Evolutionary conservation across 1,139 yeast genomes (phyloP), one percentile per base, ranked within the genome.

Genomic region (Diutina scorzettiae): DNA sequence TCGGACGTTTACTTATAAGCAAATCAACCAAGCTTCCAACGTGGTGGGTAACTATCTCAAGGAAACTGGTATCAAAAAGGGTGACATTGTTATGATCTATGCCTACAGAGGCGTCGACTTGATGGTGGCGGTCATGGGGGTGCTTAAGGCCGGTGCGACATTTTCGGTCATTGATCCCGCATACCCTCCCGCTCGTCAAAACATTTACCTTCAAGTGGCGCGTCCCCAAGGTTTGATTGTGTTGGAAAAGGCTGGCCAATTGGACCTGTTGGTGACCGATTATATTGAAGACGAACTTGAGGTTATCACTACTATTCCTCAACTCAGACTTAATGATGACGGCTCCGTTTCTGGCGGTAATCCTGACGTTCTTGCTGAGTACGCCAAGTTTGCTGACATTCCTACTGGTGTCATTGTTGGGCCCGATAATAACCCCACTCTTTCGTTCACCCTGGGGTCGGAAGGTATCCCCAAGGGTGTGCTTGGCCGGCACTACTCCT

Each of bases 391-490:
- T 49, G 72, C 69, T 50, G 68, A 71, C 42, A 59, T 69, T 34
- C 73, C 84, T 44, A 79, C 96, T 2, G 96, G 95, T 20, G 91
- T 91, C n/a, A 65, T 80, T 41, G 97, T 91, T 32, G 98, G 98
- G 1, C 99, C 99, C 3, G 99, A 91, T 59, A 82, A 93, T 28
- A 89, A 87, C 57, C 99, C 99, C 40, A 91, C 99, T 2, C 70
- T 91, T 42, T 84, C 96, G 0, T 91, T 91, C 65, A 91, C 99
- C n/a, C 84, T 95, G 19, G 99, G 99, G 31, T 84, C 95, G 11
- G 99, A 91, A 63, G 99, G 99, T 60, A 70, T 91, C 50, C 99
- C 99, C 52, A 91, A 91, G 65, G 99, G 99, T 67, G 99, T 91
- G 24, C 72, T 86, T 49, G 99, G 99, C 40, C 84, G 99, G 64